These are phyloP conservation scores for Allodekkera sacchari DNA, from an alignment of 805 yeast genomes.

Conservation along the genomic window DNA sequence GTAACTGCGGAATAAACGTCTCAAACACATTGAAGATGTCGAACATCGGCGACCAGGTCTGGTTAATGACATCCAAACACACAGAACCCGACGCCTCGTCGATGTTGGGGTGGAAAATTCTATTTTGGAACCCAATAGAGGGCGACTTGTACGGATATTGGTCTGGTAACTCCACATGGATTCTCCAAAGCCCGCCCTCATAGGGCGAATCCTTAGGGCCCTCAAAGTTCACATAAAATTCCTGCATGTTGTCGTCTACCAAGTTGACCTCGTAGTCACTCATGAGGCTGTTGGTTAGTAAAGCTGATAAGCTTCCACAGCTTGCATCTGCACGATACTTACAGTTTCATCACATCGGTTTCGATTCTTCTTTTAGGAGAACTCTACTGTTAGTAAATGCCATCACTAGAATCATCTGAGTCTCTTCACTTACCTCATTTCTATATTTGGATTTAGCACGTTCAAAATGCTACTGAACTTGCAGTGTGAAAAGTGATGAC, in stretches of 20 bases:
- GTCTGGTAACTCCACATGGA: slow-evolving; percentile 90
- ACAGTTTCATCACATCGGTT: slow-evolving; percentile 92
- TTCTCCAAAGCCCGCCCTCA: slow-evolving; percentile 82
- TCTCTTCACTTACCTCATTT: no score
- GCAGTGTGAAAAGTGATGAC: no score
- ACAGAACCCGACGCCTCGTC: slow-evolving; percentile 88
- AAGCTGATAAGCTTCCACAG: background rate
- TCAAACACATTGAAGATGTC: slow-evolving; percentile 87
- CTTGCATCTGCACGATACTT: slow-evolving; percentile 21
- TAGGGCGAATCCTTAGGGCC: slow-evolving; percentile 89
- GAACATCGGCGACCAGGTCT: slow-evolving; percentile 98
- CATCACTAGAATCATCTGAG: background rate
- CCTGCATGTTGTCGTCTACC: slow-evolving; percentile 78
- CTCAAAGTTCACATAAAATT: slow-evolving; percentile 71
- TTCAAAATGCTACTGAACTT: no score
- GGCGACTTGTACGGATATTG: slow-evolving; percentile 95
- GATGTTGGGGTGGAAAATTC: slow-evolving; percentile 91
- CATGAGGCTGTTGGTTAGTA: slow-evolving; percentile 48
- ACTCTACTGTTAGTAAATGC: slow-evolving; percentile 24
- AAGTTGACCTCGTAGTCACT: slow-evolving; percentile 84
- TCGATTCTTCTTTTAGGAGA: slow-evolving; percentile 77
- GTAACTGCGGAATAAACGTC: slow-evolving; percentile 83
- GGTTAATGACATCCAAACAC: slow-evolving; percentile 92
- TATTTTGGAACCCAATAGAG: slow-evolving; percentile 86
- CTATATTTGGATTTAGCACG: no score